phyloP scores from a whole-genome alignment of 2,329 filamentous ascomycete species.

The Aspergillus brunneoviolaceus region DNA sequence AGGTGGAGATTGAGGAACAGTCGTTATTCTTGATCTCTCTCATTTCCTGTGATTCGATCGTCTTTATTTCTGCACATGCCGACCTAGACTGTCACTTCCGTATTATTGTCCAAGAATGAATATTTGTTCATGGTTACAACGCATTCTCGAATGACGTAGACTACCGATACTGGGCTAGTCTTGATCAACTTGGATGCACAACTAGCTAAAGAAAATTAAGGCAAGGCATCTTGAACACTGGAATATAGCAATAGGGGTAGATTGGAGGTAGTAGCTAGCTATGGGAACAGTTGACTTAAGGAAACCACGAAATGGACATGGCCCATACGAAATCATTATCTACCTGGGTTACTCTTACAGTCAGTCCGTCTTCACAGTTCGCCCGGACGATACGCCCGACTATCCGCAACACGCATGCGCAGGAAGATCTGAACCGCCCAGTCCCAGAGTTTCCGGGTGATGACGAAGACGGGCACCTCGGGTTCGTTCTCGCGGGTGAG shows the following conservation, averaged over 20 bases:
- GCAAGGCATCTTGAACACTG: no score
- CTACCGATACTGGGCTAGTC: not conserved
- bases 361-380: slow-evolving; percentile 16
- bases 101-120: slow-evolving; percentile 6
- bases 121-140: not conserved
- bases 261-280: no score
- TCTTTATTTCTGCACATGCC: slow-evolving; percentile 7
- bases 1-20: not conserved
- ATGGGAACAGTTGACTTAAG: not conserved
- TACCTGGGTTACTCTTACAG: slow-evolving; percentile 9
- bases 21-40: slow-evolving; percentile 3
- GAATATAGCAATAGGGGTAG: no score
- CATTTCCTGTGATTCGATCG: slow-evolving; percentile 4
- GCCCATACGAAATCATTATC: not conserved
- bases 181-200: no score
- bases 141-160: not conserved
- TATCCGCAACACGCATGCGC: slow-evolving; percentile 36
- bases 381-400: slow-evolving; percentile 17
- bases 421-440: slow-evolving; percentile 36
- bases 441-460: slow-evolving; percentile 46
- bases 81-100: slow-evolving; percentile 3
- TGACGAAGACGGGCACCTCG: slow-evolving; percentile 57
- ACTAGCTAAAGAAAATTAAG: no score
- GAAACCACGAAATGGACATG: not conserved
- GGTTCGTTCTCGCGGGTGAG: slow-evolving; percentile 61